phyloP scores from a whole-genome alignment of 176 grass and related monocot genomes.

The Zea mays region Zm-B73-REFERENCE-NAM-5.0 NC_050101.1:72620501-72621000 shows the following conservation, averaged over 20 bases:
- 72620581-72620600: not conserved
- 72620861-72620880: not conserved
- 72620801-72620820: constrained; percentile 96
- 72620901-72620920: not conserved
- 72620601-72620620: not conserved
- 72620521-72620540: not conserved
- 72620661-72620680: not conserved
- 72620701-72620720: constrained; percentile 17
- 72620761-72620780: constrained; percentile 91
- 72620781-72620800: constrained; percentile 98
- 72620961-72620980: constrained; percentile 5
- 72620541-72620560: not conserved
- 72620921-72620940: not conserved
- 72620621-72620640: not conserved
- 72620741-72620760: constrained; percentile 68
- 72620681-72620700: constrained; percentile 16
- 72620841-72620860: constrained; percentile 21
- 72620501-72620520: constrained; percentile 50
- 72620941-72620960: not conserved
- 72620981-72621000: too few species aligned
- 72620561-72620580: not conserved
- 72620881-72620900: not conserved
- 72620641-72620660: constrained; percentile 19
- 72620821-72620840: constrained; percentile 86
- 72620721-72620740: constrained; percentile 87